Evolutionary conservation across 208 protist species (phyloP).

Genomic region (Borovskyia barvae): DNA sequence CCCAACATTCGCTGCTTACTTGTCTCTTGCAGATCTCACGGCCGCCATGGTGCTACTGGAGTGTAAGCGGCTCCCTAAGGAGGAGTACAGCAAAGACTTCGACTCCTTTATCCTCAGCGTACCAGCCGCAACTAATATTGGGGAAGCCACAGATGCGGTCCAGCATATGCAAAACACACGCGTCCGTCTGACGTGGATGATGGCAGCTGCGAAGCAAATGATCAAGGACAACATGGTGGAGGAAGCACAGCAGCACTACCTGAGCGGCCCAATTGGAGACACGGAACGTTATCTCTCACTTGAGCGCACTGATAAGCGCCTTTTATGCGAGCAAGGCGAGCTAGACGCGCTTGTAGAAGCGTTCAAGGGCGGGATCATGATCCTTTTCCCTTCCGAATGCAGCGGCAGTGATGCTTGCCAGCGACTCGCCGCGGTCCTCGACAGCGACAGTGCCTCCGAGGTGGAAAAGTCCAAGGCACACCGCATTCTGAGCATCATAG

Average conservation of each 20-base stretch:
- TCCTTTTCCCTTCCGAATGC: slow-evolving; percentile 87
- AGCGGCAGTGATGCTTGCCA: slow-evolving; percentile 69
- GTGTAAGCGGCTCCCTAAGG: slow-evolving; percentile 87
- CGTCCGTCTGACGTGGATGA: slow-evolving; percentile 85
- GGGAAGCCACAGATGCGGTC: slow-evolving; percentile 68
- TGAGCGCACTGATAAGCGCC: slow-evolving; percentile 64
- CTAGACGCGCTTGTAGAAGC: slow-evolving; percentile 58
- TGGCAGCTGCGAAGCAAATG: slow-evolving; percentile 76
- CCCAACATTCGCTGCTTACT: too few relatives aligned
- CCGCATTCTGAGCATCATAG: slow-evolving; percentile 79
- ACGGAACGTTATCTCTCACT: slow-evolving; percentile 74
- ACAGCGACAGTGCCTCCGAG: slow-evolving; percentile 57
- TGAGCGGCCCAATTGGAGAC: slow-evolving; percentile 65
- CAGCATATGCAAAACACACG: slow-evolving; percentile 86
- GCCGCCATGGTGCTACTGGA: slow-evolving; percentile 89
- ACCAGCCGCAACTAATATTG: slow-evolving; percentile 62
- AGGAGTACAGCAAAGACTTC: slow-evolving; percentile 91
- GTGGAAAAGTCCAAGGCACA: slow-evolving; percentile 73
- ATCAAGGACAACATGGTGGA: slow-evolving; percentile 70
- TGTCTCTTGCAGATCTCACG: too few relatives aligned
- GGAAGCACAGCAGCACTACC: slow-evolving; percentile 59
- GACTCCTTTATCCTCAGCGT: slow-evolving; percentile 74
- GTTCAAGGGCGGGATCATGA: slow-evolving; percentile 85
- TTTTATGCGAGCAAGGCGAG: slow-evolving; percentile 59
- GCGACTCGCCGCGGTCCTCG: slow-evolving; percentile 61